Base-by-base conservation (phyloP, 2,329 filamentous ascomycete genomes). In the Neurospora sp. region DNA sequence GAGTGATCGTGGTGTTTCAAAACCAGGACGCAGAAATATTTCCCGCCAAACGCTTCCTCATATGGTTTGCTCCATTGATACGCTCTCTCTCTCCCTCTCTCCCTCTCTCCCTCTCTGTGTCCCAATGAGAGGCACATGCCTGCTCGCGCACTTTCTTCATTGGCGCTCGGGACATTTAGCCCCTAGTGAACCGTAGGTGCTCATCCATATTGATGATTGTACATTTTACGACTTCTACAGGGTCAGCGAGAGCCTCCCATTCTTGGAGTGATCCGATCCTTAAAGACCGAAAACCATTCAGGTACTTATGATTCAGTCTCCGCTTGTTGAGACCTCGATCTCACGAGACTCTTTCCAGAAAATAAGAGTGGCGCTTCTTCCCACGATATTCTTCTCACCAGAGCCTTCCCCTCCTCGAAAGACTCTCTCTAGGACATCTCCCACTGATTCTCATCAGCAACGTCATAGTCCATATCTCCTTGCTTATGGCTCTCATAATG, bases 381-480 rank as follows among this genome's bases (percentile, higher is more conserved):
- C n/a, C 43, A 23, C 4, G 11, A 23, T 23, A 19, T 46, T 46
- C 41, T 43, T 43, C 11, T 28, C 23, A 3, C 5, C 19, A 12
- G 12, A 3, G 6, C 8, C 46, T 2, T 33, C 6, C 23, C 6
- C 11, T 57, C 23, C 3, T 57, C 2, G 8, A 36, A 36, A 36
- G 33, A 8, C 23, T 17, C 12, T 15, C 8, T 17, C 52, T 62
- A 71, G 10, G 71, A 69, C 38, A 76, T 73, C 72, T 77, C 81
- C 82, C 84, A 86, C 52, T 81, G 81, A 67, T 85, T 72, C 28
- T 86, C 84, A 65, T 84, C 85, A 2, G 81, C 84, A 19, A 86
- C 82, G 71, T 86, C 85, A 72, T 86, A 87, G 69, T 86, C 85
- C 82, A 86, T 83, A 66, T 84, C 80, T 3, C 79, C 79, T 65